These are phyloP conservation scores for Bipolaris cookei DNA, from an alignment of 2,329 filamentous ascomycete genomes.

Conservation along the genomic window DNA sequence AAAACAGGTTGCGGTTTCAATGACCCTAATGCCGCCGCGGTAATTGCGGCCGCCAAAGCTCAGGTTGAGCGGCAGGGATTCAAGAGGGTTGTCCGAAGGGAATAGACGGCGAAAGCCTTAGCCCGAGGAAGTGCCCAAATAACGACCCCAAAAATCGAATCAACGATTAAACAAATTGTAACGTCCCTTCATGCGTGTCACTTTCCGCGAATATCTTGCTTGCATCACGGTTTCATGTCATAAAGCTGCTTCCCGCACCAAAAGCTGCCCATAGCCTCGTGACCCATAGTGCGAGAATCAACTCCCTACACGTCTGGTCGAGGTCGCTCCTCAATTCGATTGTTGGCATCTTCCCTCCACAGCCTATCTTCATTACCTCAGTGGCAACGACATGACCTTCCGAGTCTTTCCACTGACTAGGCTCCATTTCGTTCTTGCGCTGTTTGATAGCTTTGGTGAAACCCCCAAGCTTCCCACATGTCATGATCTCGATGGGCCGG, in stretches of 20 bases:
- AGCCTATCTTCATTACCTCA: conserved; percentile 22
- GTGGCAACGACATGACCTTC: conserved; percentile 30
- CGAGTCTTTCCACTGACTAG: conserved; percentile 30
- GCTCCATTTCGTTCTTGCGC: conserved; percentile 25
- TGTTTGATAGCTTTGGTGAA: conserved; percentile 19
- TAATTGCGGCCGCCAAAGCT: conserved; percentile 39
- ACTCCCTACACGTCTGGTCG: conserved; percentile 34
- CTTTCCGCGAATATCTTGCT: not conserved
- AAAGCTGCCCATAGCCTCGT: conserved; percentile 34
- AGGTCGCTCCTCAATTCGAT: conserved; percentile 29
- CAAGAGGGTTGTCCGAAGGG: conserved; percentile 29
- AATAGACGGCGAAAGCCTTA: conserved; percentile 3
- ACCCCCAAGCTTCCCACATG: conserved; percentile 29
- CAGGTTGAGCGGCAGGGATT: conserved; percentile 41
- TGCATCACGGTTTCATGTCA: not conserved
- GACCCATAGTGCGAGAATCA: conserved; percentile 33
- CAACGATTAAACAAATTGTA: not conserved
- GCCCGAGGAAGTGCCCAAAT: not conserved
- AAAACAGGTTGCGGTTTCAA: conserved; percentile 42
- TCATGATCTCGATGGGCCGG: conserved; percentile 24
- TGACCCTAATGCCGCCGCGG: conserved; percentile 36
- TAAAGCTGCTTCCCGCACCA: conserved; percentile 20
- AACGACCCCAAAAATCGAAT: not conserved
- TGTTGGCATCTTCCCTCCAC: conserved; percentile 29
- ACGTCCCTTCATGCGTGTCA: not conserved